Evolutionary conservation across 1,284 basidiomycete genomes (phyloP).

Genomic region (Puccinia brachypodii): DNA sequence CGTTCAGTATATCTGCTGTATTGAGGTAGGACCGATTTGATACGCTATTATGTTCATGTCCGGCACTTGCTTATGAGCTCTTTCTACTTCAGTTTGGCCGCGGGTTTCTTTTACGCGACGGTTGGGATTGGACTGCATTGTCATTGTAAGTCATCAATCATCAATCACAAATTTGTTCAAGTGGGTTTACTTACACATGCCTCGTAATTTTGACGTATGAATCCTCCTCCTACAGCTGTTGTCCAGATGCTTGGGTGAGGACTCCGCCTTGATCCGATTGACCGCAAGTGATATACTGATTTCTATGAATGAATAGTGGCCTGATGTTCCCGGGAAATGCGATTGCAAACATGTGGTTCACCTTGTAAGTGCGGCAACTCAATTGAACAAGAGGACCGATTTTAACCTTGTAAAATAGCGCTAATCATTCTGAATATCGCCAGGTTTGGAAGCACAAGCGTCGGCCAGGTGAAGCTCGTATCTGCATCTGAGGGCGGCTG

Average conservation of each 20-base stretch:
- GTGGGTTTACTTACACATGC: neutral
- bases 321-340: constrained; percentile 46
- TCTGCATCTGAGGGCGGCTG: no score
- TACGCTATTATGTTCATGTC: neutral
- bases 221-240: constrained; percentile 19
- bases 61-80: neutral
- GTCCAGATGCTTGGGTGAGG: constrained; percentile 42
- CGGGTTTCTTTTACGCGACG: constrained; percentile 38
- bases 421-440: neutral
- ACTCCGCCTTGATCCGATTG: neutral
- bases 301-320: constrained; percentile 1
- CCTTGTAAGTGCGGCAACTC: constrained; percentile 16
- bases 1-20: constrained; percentile 18
- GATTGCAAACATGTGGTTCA: constrained; percentile 41
- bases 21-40: constrained; percentile 19
- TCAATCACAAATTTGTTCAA: neutral
- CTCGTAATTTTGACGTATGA: neutral
- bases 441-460: constrained; percentile 26
- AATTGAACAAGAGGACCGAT: neutral
- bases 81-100: constrained; percentile 29
- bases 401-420: neutral
- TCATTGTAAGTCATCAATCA: constrained; percentile 13
- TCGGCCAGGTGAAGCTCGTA: no score
- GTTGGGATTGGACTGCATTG: constrained; percentile 37
- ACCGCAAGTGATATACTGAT: neutral